Conservation (phyloP, 116 monocot species). For the Thalassia testudinum region DNA sequence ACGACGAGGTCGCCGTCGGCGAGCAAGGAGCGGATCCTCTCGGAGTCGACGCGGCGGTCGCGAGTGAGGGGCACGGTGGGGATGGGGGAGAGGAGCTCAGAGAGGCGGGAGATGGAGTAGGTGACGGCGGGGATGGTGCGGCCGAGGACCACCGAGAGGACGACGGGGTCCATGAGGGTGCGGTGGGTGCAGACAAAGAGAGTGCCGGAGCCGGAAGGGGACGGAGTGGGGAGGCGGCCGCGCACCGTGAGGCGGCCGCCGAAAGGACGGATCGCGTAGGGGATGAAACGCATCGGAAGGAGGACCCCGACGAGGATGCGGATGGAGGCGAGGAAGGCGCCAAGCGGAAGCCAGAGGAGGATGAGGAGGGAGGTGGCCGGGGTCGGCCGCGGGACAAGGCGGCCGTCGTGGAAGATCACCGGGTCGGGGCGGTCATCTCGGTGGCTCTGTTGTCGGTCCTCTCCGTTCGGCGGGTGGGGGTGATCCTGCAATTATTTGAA, state of each 20-base stretch:
- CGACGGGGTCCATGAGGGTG: slow-evolving; percentile 67
- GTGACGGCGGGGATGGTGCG: slow-evolving; percentile 62
- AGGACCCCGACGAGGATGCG: slow-evolving; percentile 47
- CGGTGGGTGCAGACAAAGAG: slow-evolving; percentile 92
- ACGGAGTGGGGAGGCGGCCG: slow-evolving; percentile 33
- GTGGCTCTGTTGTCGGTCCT: neutral
- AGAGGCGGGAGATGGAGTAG: slow-evolving; percentile 78
- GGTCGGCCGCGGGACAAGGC: slow-evolving; percentile 72
- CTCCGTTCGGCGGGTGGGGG: slow-evolving; percentile 7
- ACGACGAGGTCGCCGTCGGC: slow-evolving; percentile 48
- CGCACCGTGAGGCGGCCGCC: slow-evolving; percentile 46
- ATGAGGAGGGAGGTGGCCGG: slow-evolving; percentile 53
- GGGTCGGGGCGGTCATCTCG: slow-evolving; percentile 30
- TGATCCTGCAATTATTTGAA: slow-evolving; percentile 4
- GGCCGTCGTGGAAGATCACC: slow-evolving; percentile 86
- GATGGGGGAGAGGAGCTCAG: slow-evolving; percentile 77
- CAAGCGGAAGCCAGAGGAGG: slow-evolving; percentile 71
- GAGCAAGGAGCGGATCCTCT: slow-evolving; percentile 22
- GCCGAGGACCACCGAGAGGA: slow-evolving; percentile 44
- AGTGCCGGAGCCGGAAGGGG: slow-evolving; percentile 18
- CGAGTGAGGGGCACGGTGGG: slow-evolving; percentile 40
- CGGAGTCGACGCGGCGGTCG: slow-evolving; percentile 35
- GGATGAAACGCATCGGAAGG: slow-evolving; percentile 48
- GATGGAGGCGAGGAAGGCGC: slow-evolving; percentile 31
- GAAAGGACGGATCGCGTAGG: slow-evolving; percentile 22